A percentile compares a stretch with the other conserved stretches of the same genome.
Conservation (phyloP, 2,329 filamentous ascomycete species). For the Macroventuria anomochaeta region DNA sequence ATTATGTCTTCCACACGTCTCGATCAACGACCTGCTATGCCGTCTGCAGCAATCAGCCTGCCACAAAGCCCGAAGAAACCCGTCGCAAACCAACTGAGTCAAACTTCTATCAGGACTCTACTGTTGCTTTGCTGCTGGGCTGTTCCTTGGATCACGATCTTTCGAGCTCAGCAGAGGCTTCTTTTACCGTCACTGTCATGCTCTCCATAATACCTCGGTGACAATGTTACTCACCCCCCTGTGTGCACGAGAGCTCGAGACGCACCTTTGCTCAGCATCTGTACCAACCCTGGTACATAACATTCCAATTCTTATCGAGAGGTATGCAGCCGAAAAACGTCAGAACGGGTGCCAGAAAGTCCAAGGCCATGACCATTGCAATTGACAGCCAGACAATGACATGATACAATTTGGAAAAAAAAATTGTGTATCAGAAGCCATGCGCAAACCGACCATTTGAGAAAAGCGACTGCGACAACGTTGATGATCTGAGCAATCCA, state of each 20-base stretch:
- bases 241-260: conserved; percentile 31
- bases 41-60: too few relatives aligned
- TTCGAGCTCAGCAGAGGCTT: background rate
- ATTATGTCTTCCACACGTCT: too few relatives aligned
- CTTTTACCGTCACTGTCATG: conserved; percentile 11
- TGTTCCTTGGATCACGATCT: background rate
- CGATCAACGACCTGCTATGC: too few relatives aligned
- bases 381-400: conserved; percentile 38
- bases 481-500: conserved; percentile 38
- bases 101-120: too few relatives aligned
- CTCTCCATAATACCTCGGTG: conserved; percentile 40
- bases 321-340: conserved; percentile 36
- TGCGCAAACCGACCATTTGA: conserved; percentile 42
- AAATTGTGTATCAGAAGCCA: conserved; percentile 41
- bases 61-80: too few relatives aligned
- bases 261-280: conserved; percentile 33
- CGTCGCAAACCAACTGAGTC: too few relatives aligned
- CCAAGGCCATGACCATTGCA: conserved; percentile 34
- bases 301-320: conserved; percentile 39
- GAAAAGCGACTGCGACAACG: conserved; percentile 36
- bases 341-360: conserved; percentile 34
- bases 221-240: conserved; percentile 38
- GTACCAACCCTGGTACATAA: conserved; percentile 16
- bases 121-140: too few relatives aligned
- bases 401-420: conserved; percentile 32